A percentile compares a stretch with the other conserved stretches of the same genome.
phyloP scores from a whole-genome alignment of 2,329 filamentous ascomycete genomes.

The Penicillium palitans region DNA sequence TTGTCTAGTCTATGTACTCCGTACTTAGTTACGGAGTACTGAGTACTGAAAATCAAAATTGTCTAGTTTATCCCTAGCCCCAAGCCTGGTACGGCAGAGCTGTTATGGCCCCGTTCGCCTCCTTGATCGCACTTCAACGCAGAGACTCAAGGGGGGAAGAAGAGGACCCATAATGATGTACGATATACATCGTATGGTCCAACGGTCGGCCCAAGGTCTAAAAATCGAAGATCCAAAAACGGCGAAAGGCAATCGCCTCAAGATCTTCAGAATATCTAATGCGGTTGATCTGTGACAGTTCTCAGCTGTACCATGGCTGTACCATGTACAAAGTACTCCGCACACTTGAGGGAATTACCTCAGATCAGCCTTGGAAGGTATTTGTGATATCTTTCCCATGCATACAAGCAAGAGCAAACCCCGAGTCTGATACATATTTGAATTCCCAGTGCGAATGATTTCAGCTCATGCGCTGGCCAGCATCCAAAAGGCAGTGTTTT shows the following conservation, averaged over 20 bases:
- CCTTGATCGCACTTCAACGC: conserved; percentile 7
- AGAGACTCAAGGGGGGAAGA: conserved; percentile 13
- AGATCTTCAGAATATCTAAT: conserved; percentile 21
- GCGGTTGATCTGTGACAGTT: conserved; percentile 11
- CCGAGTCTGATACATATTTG: not conserved
- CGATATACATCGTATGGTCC: conserved; percentile 11
- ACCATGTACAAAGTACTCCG: not conserved
- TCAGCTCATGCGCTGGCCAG: conserved; percentile 2
- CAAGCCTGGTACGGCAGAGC: not conserved
- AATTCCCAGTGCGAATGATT: not conserved
- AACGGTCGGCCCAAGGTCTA: conserved; percentile 22
- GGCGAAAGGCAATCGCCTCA: conserved; percentile 18
- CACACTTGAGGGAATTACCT: not conserved
- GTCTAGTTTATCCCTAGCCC: not conserved
- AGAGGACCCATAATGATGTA: conserved; percentile 18
- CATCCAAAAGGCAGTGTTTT: not conserved
- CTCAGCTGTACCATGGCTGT: not conserved
- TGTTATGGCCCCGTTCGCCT: conserved; percentile 2
- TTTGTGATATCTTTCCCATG: conserved; percentile 7
- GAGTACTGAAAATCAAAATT: not conserved
- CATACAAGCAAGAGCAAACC: conserved; percentile 11
- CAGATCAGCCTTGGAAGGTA: not conserved
- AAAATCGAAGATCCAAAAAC: conserved; percentile 11
- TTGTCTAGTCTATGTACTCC: no score
- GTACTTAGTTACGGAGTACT: no score